Conservation (phyloP, 2,329 filamentous ascomycete species). For the Pestalotiopsis sp. region DNA sequence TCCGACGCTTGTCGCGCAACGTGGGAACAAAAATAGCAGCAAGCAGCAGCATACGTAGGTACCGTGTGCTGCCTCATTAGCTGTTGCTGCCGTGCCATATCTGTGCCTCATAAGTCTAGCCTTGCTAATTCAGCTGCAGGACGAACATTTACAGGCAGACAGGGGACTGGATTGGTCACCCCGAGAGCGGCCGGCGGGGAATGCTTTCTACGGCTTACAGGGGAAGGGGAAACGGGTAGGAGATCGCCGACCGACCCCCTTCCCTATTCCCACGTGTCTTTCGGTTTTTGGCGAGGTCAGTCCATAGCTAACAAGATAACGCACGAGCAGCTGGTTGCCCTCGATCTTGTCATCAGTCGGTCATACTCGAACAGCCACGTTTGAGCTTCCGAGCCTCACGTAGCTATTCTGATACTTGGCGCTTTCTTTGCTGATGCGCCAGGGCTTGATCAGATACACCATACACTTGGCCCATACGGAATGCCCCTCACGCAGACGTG, state of each 20-base stretch:
- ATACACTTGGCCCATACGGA: neutral
- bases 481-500: neutral
- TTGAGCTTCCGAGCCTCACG: neutral
- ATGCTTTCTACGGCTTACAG: neutral
- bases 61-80: neutral
- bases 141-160: neutral
- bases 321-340: neutral
- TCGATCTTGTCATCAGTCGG: neutral
- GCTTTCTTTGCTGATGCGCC: neutral
- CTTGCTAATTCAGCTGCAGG: neutral
- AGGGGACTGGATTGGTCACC: neutral
- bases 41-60: neutral
- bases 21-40: conserved; percentile 6
- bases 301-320: neutral
- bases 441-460: neutral
- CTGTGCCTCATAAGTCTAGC: neutral
- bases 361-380: neutral
- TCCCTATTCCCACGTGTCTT: conserved; percentile 7
- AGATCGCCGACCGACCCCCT: conserved; percentile 5
- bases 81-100: neutral
- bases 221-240: conserved; percentile 2
- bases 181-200: neutral
- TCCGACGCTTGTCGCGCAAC: conserved; percentile 4
- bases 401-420: neutral
- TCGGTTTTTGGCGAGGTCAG: neutral